Base-by-base conservation (phyloP, 129 eudicot species). In the Rutidosis leptorrhynchoides region DNA sequence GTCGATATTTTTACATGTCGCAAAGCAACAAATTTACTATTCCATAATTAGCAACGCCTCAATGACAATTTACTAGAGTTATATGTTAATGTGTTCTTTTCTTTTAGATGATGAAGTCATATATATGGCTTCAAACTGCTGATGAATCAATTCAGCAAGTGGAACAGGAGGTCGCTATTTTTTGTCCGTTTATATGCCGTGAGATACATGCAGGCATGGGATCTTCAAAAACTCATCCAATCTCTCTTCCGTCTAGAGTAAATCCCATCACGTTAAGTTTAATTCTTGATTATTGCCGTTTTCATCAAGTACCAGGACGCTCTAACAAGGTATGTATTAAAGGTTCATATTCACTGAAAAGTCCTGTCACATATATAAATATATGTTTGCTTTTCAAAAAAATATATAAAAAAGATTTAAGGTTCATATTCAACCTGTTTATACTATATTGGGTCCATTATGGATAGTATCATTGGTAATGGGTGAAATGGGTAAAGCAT, bases 221-320 rank as follows among this genome's bases (percentile, higher is more conserved):
- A 53, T 78, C 91, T 72, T 88, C 98, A 54, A 88, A 83, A 59
- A 80, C 79, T 23, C 65, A 85, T 59, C 87, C 98, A 52, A 85
- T 92, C 62, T 80, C 87, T 56, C 96, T 92, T 71, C 98, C 98
- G 48, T 74, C 85, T 53, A 79, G 91, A 68, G 98, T 92, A 51
- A 85, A 74, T 77, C 85, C 96, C 17, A 79, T 83, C 24, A 83
- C 81, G 56, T 71, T 92, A 65, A 78, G 95, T 69, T 56, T 88
- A 69, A 85, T 92, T 30, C 81, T 92, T 65, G 98, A 92, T 71
- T 92, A 92, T 64, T 92, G 96, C 75, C 89, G 85, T 42, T 92
- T 88, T 64, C 98, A 92, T 86, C 96, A 85, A 78, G 89, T 78
- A 23, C 80, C 84, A 10, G 98, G 98, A 8, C 96, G 81, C 74